These are phyloP conservation scores for Globisporangium sylvaticum DNA, from an alignment of 352 stramenopile genomes.

Conservation along the genomic window DNA sequence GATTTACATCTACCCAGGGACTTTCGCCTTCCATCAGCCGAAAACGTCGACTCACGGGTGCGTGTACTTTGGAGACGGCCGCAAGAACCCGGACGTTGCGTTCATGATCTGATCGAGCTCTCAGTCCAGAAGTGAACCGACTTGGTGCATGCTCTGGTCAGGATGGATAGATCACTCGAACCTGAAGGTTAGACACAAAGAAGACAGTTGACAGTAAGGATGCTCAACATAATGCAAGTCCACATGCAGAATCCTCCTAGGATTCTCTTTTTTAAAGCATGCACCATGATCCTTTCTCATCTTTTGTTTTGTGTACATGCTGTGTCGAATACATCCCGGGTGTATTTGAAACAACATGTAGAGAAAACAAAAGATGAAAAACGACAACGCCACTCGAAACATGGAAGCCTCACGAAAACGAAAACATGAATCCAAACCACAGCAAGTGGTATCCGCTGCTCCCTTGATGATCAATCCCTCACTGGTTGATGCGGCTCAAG, in stretches of 20 bases:
- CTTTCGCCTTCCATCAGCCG: conserved; percentile 63
- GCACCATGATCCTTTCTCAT: neutral
- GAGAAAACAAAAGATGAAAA: conserved; percentile 1
- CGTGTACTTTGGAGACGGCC: conserved; percentile 77
- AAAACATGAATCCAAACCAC: neutral
- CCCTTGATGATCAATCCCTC: neutral
- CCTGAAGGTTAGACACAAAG: neutral
- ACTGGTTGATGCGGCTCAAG: conserved; percentile 33
- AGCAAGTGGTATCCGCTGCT: neutral
- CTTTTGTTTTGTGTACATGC: neutral
- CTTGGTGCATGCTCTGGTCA: neutral
- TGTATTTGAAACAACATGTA: conserved; percentile 5
- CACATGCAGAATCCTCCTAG: neutral
- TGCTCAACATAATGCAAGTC: neutral
- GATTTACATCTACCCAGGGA: conserved; percentile 60
- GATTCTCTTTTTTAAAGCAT: neutral
- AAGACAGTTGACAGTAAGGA: neutral
- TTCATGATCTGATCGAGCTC: conserved; percentile 57
- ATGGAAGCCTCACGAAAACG: neutral
- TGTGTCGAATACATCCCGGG: conserved; percentile 1
- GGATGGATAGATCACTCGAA: neutral
- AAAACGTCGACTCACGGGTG: conserved; percentile 47
- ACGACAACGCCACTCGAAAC: neutral
- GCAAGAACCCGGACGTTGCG: conserved; percentile 67
- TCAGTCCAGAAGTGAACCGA: neutral